Evolutionary conservation across 2,329 filamentous ascomycete genomes (phyloP), one percentile per base, ranked within the genome.

Genomic region (Coniochaeta hoffmannii): DNA sequence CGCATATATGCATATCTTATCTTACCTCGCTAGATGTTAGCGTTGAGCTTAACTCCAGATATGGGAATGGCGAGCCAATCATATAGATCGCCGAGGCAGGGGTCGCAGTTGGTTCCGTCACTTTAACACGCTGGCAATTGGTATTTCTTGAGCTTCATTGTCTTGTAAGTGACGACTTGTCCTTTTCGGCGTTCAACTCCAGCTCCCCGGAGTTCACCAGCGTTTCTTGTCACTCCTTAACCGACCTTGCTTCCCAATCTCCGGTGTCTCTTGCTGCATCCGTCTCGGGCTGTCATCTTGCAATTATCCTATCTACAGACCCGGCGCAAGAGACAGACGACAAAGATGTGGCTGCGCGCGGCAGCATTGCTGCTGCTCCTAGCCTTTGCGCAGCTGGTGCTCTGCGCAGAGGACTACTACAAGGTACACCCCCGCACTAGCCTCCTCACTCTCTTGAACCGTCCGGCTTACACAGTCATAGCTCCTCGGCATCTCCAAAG

Each of bases 401-500:
- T 80, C 56, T 83, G 81, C 68, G 76, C 76, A 36, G 79, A 92
- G 66, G 89, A 94, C 69, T 93, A 86, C 68, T 94, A 94, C 73
- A 90, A 91, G 71, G 87, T 88, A 54, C n/a, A n/a, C n/a, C n/a
- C n/a, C n/a, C 67, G 57, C 3, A 10, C 36, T n/a, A 53, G 10
- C 58, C 51, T 36, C 2, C 19, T 12, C 17, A 26, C 12, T 38
- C 11, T 6, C 14, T 12, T 17, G 22, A 31, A 14, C 35, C 14
- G 17, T 52, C 11, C n/a, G 53, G 19, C 36, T 56, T 36, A 53
- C 32, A 54, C 61, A 32, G 62, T 22, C 17, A 1, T 53, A 96
- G 85, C 74, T 96, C 57, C 83, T 99, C 26, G 90, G 88, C 55
- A 74, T 99, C 60, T 82, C 87, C 66, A 90, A 84, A 66, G 78